Evolutionary conservation across 2,329 filamentous ascomycete species (phyloP), one percentile per base, ranked within the genome.

Genomic region (Cladophialophora exuberans): DNA sequence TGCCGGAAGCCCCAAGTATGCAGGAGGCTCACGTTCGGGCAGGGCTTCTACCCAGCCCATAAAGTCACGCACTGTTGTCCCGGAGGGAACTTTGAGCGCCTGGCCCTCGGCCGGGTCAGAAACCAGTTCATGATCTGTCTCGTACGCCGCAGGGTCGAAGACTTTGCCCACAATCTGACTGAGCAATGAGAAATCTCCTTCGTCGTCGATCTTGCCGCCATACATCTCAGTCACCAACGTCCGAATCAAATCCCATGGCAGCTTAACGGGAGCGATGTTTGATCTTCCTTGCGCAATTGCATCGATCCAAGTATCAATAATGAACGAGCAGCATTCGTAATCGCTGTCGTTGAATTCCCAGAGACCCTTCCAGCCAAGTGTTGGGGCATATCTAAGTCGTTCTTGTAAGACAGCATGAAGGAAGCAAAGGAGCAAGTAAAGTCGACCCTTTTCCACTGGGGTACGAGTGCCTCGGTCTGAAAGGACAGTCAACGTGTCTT

Each of bases 341-440:
- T 99, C 94, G 65, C 92, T 96, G 73, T 99, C 95, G 70, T 99
- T 99, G 73, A 99, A 99, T 74, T 99, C 95, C 94, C 95, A 99
- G 81, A 97, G 96, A 50, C 91, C 90, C 78, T 96, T 97, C 94
- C 94, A 99, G 57, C 94, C 94, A 52, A 99, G 79, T 54, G 83
- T 93, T 0, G 94, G 95, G 20, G 93, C 92, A 71, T 99, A 99
- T 60, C 94, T 88, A 60, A 99, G 79, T 65, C 95, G 83, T 73
- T 99, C 94, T 72, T 99, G 94, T 9, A 97, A 86, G 31, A 99
- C 92, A 5, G 94, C 95, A 70, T 99, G 94, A 65, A 99, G 71
- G 82, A 99, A 97, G 2, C 89, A 94, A 31, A 99, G 81, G 44
- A 99, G 79, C 43, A 99, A 80, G 68, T 99, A 97, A 48, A 99